phyloP scores from a whole-genome alignment of 2,329 filamentous ascomycete genomes.

The Colletotrichum lentis region DNA sequence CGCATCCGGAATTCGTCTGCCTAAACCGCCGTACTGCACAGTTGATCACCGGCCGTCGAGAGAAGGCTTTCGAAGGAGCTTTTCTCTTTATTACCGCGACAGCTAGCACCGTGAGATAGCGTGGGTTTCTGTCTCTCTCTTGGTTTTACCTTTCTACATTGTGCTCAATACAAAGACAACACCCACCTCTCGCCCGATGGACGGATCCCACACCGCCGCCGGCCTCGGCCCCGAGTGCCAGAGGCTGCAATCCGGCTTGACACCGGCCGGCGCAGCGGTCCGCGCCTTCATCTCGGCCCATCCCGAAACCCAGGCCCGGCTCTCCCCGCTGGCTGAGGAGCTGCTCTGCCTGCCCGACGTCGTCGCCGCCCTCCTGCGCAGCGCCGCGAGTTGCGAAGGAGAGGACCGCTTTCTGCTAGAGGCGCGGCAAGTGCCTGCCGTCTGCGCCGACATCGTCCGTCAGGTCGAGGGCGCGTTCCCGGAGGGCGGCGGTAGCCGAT shows the following conservation, averaged over 20 bases:
- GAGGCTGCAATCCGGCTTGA: conserved; percentile 12
- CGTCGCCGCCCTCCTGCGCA: background rate
- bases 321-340: conserved; percentile 18
- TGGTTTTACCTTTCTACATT: no score
- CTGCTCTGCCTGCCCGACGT: conserved; percentile 1
- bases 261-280: background rate
- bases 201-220: background rate
- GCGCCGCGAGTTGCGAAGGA: background rate
- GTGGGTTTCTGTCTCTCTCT: background rate
- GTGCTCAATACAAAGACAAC: background rate
- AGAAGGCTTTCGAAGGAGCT: background rate
- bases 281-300: conserved; percentile 1
- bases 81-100: background rate
- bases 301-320: background rate
- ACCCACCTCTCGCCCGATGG: background rate
- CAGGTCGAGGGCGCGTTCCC: background rate
- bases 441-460: conserved; percentile 10
- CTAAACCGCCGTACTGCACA: background rate
- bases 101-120: background rate
- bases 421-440: background rate
- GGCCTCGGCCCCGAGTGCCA: conserved; percentile 1
- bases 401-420: conserved; percentile 3
- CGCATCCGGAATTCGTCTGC: background rate
- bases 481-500: background rate
- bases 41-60: no score